Base-by-base conservation (phyloP, 108 stramenopile genomes). In the Ochromonas danica region DNA sequence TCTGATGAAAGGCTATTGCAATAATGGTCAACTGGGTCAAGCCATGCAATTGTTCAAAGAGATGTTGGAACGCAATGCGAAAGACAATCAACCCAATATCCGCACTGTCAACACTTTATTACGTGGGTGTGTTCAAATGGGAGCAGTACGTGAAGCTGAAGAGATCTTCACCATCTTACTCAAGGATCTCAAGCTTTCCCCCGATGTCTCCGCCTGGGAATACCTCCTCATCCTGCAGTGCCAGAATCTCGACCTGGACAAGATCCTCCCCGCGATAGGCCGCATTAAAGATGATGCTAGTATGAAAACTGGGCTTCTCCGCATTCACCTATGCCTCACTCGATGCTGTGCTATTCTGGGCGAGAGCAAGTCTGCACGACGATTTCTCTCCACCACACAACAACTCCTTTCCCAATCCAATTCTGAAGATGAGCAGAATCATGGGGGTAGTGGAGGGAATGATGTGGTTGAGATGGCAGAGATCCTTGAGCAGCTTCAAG, bases 1-100 rank as follows among this genome's bases (percentile, higher is more conserved):
- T 6, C 28, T 75, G 10, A 33, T 75, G 72, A 75, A 75, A 75
- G 72, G 72, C 10, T 75, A 57, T 42, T 45, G 72, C 51, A 41
- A 38, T 33, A 6, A 57, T 33, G n/a, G 72, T 36, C 3, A 41
- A 14, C 6, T 75, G 3, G 31, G 10, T 27, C 3, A 60, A 31
- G 14, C 45, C 36, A 33, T 57, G 40, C 6, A 39, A 60, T 10
- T 42, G 28, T 27, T 75, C 31, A 17, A 42, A 17, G 72, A 75
- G 28, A 75, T 75, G 72, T n/a, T n/a, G n/a, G n/a, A n/a, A n/a
- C n/a, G n/a, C n/a, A 22, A 42, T 42, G 38, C 6, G 72, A 42
- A 27, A 31, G 10, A 75, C 40, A 45, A n/a, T 36, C 36, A 39
- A 27, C 72, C 72, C 17, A 75, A 75, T 75, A 42, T 75, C 10